Base-by-base conservation (phyloP, 805 yeast genomes). In the Saccharomyces mikatae region DNA sequence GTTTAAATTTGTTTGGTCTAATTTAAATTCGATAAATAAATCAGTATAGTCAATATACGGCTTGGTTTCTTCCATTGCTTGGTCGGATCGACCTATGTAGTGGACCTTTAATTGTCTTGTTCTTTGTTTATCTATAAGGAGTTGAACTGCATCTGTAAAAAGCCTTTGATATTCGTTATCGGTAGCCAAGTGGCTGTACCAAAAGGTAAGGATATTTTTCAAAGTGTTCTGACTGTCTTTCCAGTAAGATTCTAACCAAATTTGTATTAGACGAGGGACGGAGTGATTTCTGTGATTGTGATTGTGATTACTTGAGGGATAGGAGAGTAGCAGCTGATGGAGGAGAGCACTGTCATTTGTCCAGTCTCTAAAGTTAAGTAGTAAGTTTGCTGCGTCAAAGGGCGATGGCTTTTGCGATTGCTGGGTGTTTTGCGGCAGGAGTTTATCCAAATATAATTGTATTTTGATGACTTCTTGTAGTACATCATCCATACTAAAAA, bases 21-120 rank as follows among this genome's bases (percentile, higher is more conserved):
- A 28, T 14, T 48, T 17, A 41, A 13, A 27, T n/a, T 48, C n/a
- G 2, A 27, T 4, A 17, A 28, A 28, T 21, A 21, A 6, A 1
- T 48, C 6, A 3, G 46, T 44, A 6, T 49, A 27, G 2, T 41
- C 48, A 14, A 21, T 50, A 27, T 26, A 17, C 8, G 50, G 26
- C 22, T 55, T 60, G 51, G 63, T 68, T 30, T 56, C 58, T 46
- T 73, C 71, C 53, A 80, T 69, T 24, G 74, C 75, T 52, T 76
- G 80, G 54, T 80, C 24, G 9, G 44, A 6, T n/a, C 17, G 11
- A 21, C 44, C 44, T 6, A 36, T 36, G 44, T 36, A 17, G 2
- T 36, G 44, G 5, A 36, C 24, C 4, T 36, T 36, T 17, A 36
- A 36, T 36, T 36, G 44, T 2, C 13, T 36, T 4, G 44, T 36